Conservation (phyloP, 2,329 filamentous ascomycete genomes). For the Fonsecaea monophora region DNA sequence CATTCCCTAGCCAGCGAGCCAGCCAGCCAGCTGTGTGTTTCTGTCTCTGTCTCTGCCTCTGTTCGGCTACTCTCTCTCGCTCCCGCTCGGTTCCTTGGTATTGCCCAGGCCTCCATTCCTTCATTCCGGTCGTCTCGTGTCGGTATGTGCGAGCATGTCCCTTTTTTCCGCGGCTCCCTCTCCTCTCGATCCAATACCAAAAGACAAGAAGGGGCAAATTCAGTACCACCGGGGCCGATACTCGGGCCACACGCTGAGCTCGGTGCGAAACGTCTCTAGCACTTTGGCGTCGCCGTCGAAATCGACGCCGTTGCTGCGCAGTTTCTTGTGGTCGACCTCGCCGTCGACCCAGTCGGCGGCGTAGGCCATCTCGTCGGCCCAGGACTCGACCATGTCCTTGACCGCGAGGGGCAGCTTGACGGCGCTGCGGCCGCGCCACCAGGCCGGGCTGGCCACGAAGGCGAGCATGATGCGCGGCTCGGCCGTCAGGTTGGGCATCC, state of each 20-base stretch:
- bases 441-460: constrained; percentile 38
- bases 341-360: constrained; percentile 38
- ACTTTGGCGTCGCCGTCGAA: constrained; percentile 32
- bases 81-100: too few relatives aligned
- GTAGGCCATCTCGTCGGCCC: constrained; percentile 34
- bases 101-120: too few relatives aligned
- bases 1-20: too few relatives aligned
- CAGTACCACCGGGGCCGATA: constrained; percentile 37
- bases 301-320: constrained; percentile 36
- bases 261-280: constrained; percentile 26
- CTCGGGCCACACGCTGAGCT: constrained; percentile 35
- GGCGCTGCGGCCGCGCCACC: constrained; percentile 37
- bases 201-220: background rate
- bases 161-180: background rate
- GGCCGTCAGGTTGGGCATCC: constrained; percentile 64
- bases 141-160: background rate
- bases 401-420: constrained; percentile 35
- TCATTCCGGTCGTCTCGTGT: too few relatives aligned
- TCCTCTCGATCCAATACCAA: background rate
- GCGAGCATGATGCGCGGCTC: constrained; percentile 65
- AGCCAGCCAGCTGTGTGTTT: too few relatives aligned
- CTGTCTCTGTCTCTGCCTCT: too few relatives aligned
- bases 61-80: too few relatives aligned
- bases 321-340: constrained; percentile 38
- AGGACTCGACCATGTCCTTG: constrained; percentile 36